Conservation (phyloP, 345 rosid genomes). For the Rubroshorea leprosula region DNA sequence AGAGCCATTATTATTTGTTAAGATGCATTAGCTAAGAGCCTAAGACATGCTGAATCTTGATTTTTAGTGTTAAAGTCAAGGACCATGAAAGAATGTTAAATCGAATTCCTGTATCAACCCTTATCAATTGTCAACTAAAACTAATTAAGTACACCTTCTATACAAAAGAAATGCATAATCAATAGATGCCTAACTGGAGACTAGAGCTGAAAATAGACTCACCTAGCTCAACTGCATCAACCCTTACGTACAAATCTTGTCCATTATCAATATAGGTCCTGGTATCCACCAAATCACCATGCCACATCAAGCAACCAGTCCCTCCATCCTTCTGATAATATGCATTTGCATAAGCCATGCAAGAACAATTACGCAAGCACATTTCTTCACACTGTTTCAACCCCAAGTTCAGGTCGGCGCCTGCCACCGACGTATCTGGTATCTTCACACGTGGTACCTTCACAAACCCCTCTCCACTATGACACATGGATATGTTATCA, state of each 20-base stretch:
- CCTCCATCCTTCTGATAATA: conserved; percentile 30
- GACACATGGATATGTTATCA: conserved; percentile 16
- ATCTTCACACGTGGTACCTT: conserved; percentile 37
- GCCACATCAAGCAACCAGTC: conserved; percentile 54
- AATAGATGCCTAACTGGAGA: background rate
- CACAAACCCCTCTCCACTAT: conserved; percentile 46
- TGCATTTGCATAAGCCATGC: conserved; percentile 51
- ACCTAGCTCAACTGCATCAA: conserved; percentile 49
- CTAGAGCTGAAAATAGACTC: background rate
- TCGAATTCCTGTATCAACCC: too few relatives aligned
- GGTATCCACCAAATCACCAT: conserved; percentile 38
- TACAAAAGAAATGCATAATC: background rate
- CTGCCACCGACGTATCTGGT: conserved; percentile 38
- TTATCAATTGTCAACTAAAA: too few relatives aligned
- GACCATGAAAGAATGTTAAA: too few relatives aligned
- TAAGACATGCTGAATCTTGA: too few relatives aligned
- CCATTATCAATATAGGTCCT: conserved; percentile 32
- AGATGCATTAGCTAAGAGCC: too few relatives aligned
- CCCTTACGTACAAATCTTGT: conserved; percentile 45
- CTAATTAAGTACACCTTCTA: too few relatives aligned
- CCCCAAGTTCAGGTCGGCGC: conserved; percentile 34
- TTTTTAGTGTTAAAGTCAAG: too few relatives aligned
- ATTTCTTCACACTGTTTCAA: conserved; percentile 29
- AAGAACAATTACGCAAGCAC: conserved; percentile 50
- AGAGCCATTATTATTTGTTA: too few relatives aligned